Conservation (phyloP, 768 basidiomycete genomes). For the Podaxis sp. region DNA sequence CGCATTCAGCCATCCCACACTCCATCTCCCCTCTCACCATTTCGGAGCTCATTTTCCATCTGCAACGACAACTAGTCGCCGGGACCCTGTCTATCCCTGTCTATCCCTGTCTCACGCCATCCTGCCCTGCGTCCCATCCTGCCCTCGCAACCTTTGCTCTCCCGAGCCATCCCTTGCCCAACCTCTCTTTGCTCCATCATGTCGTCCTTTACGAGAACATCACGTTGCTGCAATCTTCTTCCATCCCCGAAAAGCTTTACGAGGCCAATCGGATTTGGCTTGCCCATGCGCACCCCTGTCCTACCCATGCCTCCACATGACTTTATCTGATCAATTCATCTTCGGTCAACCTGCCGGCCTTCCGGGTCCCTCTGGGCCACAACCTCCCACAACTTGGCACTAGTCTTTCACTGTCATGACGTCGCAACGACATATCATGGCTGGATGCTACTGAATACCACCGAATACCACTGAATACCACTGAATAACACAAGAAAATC, state of each 20-base stretch:
- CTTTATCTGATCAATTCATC: slow-evolving; percentile 2
- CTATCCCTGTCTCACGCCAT: background rate
- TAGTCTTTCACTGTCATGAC: background rate
- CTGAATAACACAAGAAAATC: background rate
- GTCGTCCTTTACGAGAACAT: background rate
- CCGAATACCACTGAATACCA: background rate
- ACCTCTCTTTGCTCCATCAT: background rate
- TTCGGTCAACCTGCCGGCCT: background rate
- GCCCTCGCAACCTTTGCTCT: background rate
- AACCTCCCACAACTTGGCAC: background rate
- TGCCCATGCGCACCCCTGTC: background rate
- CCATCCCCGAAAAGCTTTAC: background rate
- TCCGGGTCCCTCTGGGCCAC: background rate
- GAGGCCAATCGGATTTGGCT: background rate
- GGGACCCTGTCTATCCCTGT: background rate
- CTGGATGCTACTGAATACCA: background rate
- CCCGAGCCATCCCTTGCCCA: background rate
- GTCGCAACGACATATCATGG: background rate
- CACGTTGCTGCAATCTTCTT: background rate
- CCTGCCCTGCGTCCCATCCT: background rate
- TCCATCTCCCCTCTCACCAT: background rate
- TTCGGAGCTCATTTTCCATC: background rate
- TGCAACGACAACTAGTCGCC: background rate
- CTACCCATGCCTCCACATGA: background rate
- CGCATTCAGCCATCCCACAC: background rate